Evolutionary conservation across 2,329 filamentous ascomycete species (phyloP).

Genomic region (Aphanocladium album): DNA sequence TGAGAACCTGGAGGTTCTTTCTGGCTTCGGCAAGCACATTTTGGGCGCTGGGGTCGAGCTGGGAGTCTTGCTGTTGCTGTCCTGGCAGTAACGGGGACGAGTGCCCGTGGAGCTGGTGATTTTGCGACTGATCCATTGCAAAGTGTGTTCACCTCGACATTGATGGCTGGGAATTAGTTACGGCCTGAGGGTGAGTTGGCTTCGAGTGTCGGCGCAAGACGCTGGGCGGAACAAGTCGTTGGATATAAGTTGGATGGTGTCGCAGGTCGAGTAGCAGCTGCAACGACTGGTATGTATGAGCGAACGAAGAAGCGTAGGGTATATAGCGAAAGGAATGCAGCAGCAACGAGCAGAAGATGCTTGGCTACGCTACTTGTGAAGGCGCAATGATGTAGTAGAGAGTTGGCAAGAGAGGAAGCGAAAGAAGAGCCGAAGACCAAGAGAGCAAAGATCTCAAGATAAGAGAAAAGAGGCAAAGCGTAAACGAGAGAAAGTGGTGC

Average conservation of each 20-base stretch:
- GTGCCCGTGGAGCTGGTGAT: conserved; percentile 24
- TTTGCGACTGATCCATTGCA: conserved; percentile 28
- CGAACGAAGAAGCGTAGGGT: background rate
- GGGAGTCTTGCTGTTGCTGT: conserved; percentile 21
- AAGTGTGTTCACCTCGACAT: conserved; percentile 24
- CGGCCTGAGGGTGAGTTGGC: background rate
- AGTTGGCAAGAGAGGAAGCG: background rate
- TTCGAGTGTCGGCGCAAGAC: background rate
- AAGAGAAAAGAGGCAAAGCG: background rate
- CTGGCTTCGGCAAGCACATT: conserved; percentile 41
- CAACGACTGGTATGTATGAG: background rate
- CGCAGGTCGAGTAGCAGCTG: background rate
- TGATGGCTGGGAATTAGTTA: conserved; percentile 5
- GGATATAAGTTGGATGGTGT: background rate
- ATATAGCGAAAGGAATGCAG: background rate
- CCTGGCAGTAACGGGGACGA: conserved; percentile 19
- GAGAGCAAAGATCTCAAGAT: background rate
- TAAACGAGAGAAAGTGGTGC: conserved; percentile 15
- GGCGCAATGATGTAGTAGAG: background rate
- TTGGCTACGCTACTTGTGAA: background rate
- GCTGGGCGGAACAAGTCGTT: background rate
- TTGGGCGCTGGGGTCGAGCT: conserved; percentile 33
- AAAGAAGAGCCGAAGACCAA: background rate
- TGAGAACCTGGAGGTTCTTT: conserved; percentile 41
- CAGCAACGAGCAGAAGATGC: background rate